Percentiles rank a stretch among this genome's conserved stretches.
Evolutionary conservation across 495 filamentous ascomycete species (phyloP).

Genomic region (Aspergillus nidulans): DNA sequence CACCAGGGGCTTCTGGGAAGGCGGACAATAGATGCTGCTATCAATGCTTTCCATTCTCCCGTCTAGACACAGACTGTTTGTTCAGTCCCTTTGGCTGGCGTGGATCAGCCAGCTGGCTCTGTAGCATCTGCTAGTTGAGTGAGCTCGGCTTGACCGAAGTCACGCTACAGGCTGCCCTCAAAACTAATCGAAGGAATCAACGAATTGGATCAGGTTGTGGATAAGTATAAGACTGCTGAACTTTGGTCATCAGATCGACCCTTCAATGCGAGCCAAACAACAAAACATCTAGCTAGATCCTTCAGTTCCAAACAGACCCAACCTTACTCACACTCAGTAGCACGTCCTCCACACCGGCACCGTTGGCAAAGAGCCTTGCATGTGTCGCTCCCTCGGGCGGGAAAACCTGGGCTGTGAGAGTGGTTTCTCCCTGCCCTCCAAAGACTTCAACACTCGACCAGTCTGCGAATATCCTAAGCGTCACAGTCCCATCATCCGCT

Average conservation of each 20-base stretch:
- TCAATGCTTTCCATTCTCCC: no score
- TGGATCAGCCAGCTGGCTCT: no score
- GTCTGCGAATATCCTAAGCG: constrained; percentile 28
- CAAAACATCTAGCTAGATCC: neutral
- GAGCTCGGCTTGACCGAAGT: no score
- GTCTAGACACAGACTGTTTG: no score
- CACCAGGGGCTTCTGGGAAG: no score
- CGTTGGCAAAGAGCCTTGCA: constrained; percentile 21
- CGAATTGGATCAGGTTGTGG: neutral
- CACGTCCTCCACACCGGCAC: constrained; percentile 20
- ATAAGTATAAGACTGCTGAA: neutral
- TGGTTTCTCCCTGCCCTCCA: constrained; percentile 29
- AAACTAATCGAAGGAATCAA: no score
- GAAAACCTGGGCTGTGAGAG: constrained; percentile 34
- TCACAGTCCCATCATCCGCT: constrained; percentile 14
- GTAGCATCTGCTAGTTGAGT: no score
- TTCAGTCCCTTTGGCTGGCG: no score
- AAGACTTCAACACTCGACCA: constrained; percentile 35
- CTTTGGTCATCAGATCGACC: neutral
- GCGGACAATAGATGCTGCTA: no score
- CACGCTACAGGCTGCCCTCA: neutral
- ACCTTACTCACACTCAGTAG: neutral
- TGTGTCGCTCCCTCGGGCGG: constrained; percentile 19
- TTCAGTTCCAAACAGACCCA: neutral
- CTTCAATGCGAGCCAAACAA: neutral